phyloP scores from a whole-genome alignment of 1,139 yeast species.

The Yamadazyma friedrichii region DNA sequence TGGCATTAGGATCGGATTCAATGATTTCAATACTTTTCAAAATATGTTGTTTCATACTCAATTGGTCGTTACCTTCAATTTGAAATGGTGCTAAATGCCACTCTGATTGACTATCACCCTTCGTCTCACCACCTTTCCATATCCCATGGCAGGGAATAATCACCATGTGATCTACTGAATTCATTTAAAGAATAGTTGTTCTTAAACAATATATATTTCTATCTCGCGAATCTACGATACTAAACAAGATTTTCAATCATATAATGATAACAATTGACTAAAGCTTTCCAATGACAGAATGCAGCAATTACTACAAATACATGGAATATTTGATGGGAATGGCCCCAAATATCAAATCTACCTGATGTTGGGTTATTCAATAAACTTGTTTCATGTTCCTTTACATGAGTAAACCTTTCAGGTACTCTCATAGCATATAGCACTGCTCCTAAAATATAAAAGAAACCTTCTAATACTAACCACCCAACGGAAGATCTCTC shows the following conservation, averaged over 20 bases:
- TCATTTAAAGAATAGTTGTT: neutral
- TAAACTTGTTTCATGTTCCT: conserved; percentile 21
- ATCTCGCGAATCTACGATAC: neutral
- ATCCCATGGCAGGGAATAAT: conserved; percentile 71
- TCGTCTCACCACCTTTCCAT: conserved; percentile 43
- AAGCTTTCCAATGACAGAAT: conserved; percentile 65
- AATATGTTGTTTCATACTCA: conserved; percentile 66
- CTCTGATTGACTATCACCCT: conserved; percentile 44
- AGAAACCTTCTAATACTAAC: conserved; percentile 65
- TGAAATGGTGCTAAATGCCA: conserved; percentile 73
- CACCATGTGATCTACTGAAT: conserved; percentile 30
- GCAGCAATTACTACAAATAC: conserved; percentile 82
- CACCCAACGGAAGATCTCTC: conserved; percentile 57
- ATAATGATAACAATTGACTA: conserved; percentile 57
- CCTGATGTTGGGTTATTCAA: conserved; percentile 23
- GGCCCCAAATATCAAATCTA: conserved; percentile 68
- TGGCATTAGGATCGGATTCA: conserved; percentile 24
- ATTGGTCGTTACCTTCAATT: conserved; percentile 63
- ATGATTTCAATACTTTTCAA: conserved; percentile 33
- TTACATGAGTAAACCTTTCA: conserved; percentile 67
- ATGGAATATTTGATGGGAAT: conserved; percentile 89
- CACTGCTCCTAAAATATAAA: conserved; percentile 77
- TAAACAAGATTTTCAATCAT: conserved; percentile 18
- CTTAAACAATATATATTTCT: neutral
- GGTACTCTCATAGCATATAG: conserved; percentile 80